Base-by-base conservation (phyloP, 306 rosid species). In the Mimosa pudica region DNA sequence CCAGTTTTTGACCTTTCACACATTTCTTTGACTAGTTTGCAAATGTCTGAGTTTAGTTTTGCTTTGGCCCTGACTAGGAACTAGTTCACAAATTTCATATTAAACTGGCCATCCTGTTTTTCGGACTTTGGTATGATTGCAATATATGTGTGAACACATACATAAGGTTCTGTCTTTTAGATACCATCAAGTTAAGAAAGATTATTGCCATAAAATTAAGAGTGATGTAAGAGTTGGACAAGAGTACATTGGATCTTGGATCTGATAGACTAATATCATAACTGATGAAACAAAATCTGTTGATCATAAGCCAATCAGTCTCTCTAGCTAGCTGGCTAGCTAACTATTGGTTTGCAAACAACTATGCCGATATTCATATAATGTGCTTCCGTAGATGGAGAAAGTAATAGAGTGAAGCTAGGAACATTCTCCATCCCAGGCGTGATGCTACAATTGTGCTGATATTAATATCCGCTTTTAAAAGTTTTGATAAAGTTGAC, bases 401-500 rank as follows among this genome's bases (percentile, higher is more conserved):
- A 71, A 32, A 57, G 64, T 20, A 4, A 33, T 33, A 72, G 42
- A 48, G 33, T 66, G 60, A 44, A 13, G 76, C 41, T 16, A 52
- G 32, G 45, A 13, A 55, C 17, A 16, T n/a, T 17, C 61, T n/a
- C 61, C 61, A 55, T 55, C n/a, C 61, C 61, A 16, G 61, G 61
- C 17, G 9, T 9, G 9, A 20, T 61, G 41, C 67, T 24, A 61
- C 67, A 61, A 61, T 61, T 61, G 4, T 14, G 10, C 67, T 24
- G 38, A 61, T 61, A 61, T 61, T 62, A 12, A 62, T 62, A 12
- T 69, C 82, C 74, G 78, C 85, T 78, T 83, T 71, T 65, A 33
- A 17, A 58, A 6, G 47, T 51, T 66, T 75, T 81, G 73, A 51
- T 75, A 58, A 66, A 38, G 80, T 81, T 86, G 80, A 81, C 87